Evolutionary conservation across 441 rosid genomes (phyloP).

Genomic region (Pelargonium australe): DNA sequence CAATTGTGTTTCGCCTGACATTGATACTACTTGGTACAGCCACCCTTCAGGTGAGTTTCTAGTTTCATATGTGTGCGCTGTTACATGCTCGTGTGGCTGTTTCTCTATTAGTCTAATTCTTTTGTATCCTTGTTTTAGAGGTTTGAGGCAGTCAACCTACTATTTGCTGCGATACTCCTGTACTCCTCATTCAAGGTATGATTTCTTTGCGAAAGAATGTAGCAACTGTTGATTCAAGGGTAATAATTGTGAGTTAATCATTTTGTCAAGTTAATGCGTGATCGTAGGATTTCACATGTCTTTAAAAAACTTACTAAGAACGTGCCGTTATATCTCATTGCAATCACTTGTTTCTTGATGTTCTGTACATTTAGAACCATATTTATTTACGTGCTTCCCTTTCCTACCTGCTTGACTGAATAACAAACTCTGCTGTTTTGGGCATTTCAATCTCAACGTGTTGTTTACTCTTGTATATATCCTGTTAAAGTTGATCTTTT

Average conservation of each 20-base stretch:
- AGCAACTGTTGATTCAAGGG: constrained; percentile 1
- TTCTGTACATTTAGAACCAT: not conserved
- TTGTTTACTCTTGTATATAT: not conserved
- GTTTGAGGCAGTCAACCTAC: constrained; percentile 70
- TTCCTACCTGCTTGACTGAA: not conserved
- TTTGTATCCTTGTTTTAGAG: constrained; percentile 40
- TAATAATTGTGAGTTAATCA: not conserved
- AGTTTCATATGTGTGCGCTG: constrained; percentile 1
- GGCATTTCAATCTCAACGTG: constrained; percentile 9
- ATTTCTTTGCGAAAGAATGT: constrained; percentile 24
- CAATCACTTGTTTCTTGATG: not conserved
- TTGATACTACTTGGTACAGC: constrained; percentile 80
- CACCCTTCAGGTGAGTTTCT: constrained; percentile 68
- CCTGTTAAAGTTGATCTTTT: not conserved
- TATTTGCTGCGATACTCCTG: constrained; percentile 70
- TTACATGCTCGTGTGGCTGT: not conserved
- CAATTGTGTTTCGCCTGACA: constrained; percentile 62
- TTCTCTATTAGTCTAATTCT: constrained; percentile 9
- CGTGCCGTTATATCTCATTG: not conserved
- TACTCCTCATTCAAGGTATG: constrained; percentile 82
- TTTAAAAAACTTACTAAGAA: not conserved
- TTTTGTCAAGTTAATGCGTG: not conserved
- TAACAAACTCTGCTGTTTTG: constrained; percentile 3
- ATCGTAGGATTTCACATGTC: too few relatives aligned
- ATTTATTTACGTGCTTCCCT: not conserved